These are phyloP conservation scores for Scleromitrula shiraiana DNA, from an alignment of 2,329 filamentous ascomycete species.

Conservation along the genomic window DNA sequence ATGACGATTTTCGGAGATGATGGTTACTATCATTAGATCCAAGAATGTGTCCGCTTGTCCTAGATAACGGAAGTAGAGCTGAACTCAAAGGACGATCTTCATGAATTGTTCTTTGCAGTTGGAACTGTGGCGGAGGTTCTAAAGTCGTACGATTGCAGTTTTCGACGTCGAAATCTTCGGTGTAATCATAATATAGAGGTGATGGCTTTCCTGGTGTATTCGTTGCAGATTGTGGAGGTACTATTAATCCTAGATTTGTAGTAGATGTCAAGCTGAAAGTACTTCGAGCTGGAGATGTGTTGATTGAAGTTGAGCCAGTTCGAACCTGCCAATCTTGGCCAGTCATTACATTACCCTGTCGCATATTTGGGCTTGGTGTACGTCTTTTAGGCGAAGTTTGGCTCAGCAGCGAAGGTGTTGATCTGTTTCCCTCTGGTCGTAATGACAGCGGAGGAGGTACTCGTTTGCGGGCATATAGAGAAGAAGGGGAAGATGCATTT, in stretches of 20 bases:
- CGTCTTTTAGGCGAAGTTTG: conserved; percentile 23
- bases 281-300: conserved; percentile 27
- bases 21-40: conserved; percentile 4
- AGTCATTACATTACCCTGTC: conserved; percentile 13
- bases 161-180: conserved; percentile 29
- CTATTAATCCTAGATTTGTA: conserved; percentile 18
- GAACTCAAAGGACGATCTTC: conserved; percentile 24
- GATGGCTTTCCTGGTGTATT: conserved; percentile 26
- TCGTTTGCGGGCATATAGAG: conserved; percentile 26
- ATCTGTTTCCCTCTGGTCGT: conserved; percentile 25
- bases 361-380: conserved; percentile 20
- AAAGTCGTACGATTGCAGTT: conserved; percentile 12
- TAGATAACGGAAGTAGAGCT: conserved; percentile 10
- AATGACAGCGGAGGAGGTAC: conserved; percentile 20
- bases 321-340: conserved; percentile 19
- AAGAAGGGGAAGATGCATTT: conserved; percentile 25
- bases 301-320: conserved; percentile 18
- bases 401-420: conserved; percentile 23
- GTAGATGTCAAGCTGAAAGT: conserved; percentile 27
- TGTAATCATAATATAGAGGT: conserved; percentile 31
- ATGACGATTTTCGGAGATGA: conserved; percentile 15
- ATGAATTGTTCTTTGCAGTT: conserved; percentile 24
- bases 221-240: conserved; percentile 17
- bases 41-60: neutral
- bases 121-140: conserved; percentile 24